phyloP scores from a whole-genome alignment of 2,329 filamentous ascomycete genomes.

The Aspergillus novoparasiticus region DNA sequence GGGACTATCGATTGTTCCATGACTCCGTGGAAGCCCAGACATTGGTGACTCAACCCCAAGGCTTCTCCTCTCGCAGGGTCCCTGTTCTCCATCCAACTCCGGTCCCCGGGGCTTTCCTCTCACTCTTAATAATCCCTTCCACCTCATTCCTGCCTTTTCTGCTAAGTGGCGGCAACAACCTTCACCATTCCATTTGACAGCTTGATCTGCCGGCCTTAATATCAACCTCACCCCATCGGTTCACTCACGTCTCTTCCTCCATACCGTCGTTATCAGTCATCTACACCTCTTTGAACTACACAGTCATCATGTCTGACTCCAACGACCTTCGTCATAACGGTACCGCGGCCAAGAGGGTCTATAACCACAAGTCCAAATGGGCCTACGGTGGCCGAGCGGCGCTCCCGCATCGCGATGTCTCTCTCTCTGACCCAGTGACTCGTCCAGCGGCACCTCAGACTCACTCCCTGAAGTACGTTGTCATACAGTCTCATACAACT shows the following conservation, averaged over 20 bases:
- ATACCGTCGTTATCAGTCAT: background rate
- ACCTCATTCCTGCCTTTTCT: constrained; percentile 2
- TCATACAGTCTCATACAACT: background rate
- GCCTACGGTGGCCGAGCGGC: constrained; percentile 34
- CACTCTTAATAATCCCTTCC: constrained; percentile 9
- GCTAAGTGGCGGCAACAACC: background rate
- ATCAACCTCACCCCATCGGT: background rate
- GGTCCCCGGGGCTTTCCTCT: constrained; percentile 5
- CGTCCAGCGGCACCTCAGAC: constrained; percentile 21
- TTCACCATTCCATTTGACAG: background rate
- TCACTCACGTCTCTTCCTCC: background rate
- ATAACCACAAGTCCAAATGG: constrained; percentile 46
- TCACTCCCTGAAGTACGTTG: constrained; percentile 23
- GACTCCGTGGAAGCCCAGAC: background rate
- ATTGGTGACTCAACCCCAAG: constrained; percentile 2
- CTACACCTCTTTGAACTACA: background rate
- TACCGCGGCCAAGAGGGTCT: constrained; percentile 49
- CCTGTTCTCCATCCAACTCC: background rate
- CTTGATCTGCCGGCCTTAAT: background rate
- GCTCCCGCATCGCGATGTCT: constrained; percentile 5
- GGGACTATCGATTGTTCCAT: constrained; percentile 5
- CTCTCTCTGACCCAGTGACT: constrained; percentile 12
- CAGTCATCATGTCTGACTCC: constrained; percentile 33
- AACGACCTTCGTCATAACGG: constrained; percentile 58
- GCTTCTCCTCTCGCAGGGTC: background rate